Percentiles rank a stretch among this genome's conserved stretches.
Conservation (phyloP, 1,284 basidiomycete genomes). For the Marasmius tenuissimus region DNA sequence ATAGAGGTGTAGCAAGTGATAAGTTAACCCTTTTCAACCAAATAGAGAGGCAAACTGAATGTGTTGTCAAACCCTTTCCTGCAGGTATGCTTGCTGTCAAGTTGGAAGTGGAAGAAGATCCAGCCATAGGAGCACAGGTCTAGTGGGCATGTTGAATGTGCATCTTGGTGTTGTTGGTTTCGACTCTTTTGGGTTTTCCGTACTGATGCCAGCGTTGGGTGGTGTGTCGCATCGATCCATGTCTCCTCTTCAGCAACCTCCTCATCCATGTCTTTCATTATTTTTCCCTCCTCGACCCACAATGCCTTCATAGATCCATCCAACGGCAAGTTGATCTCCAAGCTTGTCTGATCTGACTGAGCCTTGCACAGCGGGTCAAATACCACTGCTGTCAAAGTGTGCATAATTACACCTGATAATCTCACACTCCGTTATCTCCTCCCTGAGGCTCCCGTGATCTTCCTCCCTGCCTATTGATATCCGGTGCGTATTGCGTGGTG, state of each 20-base stretch:
- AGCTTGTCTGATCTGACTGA: conserved; percentile 92
- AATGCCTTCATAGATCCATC: conserved; percentile 77
- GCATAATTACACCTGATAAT: conserved; percentile 78
- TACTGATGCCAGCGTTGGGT: not conserved
- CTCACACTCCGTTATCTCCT: conserved; percentile 90
- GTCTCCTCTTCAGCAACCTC: conserved; percentile 32
- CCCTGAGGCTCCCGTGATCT: conserved; percentile 86
- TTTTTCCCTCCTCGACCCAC: conserved; percentile 79
- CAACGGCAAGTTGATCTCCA: conserved; percentile 91
- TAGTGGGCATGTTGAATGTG: conserved; percentile 18
- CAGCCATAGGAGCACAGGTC: conserved; percentile 13
- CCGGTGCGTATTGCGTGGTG: not conserved
- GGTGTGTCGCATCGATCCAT: not conserved
- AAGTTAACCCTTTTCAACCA: conserved; percentile 68
- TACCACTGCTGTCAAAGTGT: conserved; percentile 57
- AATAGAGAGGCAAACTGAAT: conserved; percentile 79
- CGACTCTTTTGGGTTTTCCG: conserved; percentile 12
- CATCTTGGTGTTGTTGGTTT: conserved; percentile 9
- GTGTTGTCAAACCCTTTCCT: conserved; percentile 59
- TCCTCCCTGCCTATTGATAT: conserved; percentile 22
- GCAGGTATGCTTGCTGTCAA: no score
- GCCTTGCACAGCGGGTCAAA: conserved; percentile 94
- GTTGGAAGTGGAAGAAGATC: conserved; percentile 8
- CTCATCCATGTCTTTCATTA: conserved; percentile 83
- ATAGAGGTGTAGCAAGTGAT: conserved; percentile 48